Evolutionary conservation across 352 stramenopile species (phyloP).

Genomic region (Aphanomyces stellatus): DNA sequence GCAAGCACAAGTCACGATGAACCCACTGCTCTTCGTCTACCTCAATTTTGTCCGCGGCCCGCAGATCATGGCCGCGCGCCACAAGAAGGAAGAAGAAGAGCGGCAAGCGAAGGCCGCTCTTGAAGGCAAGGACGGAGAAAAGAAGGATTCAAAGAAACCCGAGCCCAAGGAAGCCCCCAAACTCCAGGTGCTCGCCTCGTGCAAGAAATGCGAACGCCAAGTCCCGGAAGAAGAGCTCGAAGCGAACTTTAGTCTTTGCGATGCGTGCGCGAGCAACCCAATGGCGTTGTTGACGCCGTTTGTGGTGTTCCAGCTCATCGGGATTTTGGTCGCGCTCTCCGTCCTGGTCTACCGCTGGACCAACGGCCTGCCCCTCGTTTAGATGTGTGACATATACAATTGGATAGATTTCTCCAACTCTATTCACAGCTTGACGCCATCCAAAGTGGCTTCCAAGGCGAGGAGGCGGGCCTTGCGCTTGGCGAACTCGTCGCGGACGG

Average conservation of each 20-base stretch:
- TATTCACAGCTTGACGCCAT: neutral
- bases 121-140: slow-evolving; percentile 33
- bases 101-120: slow-evolving; percentile 35
- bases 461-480: neutral
- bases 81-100: slow-evolving; percentile 44
- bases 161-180: neutral
- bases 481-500: neutral
- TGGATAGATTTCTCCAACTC: neutral
- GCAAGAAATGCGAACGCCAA: slow-evolving; percentile 63
- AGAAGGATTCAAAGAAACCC: slow-evolving; percentile 25
- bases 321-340: slow-evolving; percentile 42
- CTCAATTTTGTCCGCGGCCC: slow-evolving; percentile 62
- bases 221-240: slow-evolving; percentile 14
- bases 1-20: no score
- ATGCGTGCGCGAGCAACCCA: slow-evolving; percentile 30
- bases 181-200: slow-evolving; percentile 22
- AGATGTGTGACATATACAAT: neutral
- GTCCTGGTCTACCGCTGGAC: slow-evolving; percentile 49
- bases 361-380: neutral
- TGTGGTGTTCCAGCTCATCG: slow-evolving; percentile 57
- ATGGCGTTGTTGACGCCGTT: slow-evolving; percentile 48
- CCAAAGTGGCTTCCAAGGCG: slow-evolving; percentile 3
- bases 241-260: slow-evolving; percentile 33
- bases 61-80: slow-evolving; percentile 37
- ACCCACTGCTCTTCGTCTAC: slow-evolving; percentile 71